These are phyloP conservation scores for Cutaneotrichosporon daszewskae DNA, from an alignment of 1,284 basidiomycete species.

Conservation along the genomic window DNA sequence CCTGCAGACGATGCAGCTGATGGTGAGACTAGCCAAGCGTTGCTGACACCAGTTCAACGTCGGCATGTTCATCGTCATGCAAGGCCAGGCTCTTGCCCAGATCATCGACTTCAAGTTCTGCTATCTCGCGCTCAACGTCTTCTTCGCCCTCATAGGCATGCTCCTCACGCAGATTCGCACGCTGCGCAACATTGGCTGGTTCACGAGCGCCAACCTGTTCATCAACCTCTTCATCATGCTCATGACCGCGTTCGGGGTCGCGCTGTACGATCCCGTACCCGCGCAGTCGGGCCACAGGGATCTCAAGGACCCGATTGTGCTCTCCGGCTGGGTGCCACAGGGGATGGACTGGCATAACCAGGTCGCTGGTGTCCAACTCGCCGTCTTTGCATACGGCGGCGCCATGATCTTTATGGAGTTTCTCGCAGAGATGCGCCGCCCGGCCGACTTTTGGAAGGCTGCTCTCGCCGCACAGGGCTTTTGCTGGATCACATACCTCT, in stretches of 20 bases:
- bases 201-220: conserved; percentile 11
- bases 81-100: conserved; percentile 5
- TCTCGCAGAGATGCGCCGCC: conserved; percentile 66
- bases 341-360: conserved; percentile 47
- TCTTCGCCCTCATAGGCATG: conserved; percentile 10
- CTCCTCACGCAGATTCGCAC: conserved; percentile 10
- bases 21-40: not conserved
- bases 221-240: conserved; percentile 9
- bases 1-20: conserved; percentile 10
- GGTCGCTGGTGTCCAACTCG: conserved; percentile 54
- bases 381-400: conserved; percentile 56
- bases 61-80: conserved; percentile 7
- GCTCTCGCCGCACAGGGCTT: conserved; percentile 57
- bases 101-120: conserved; percentile 13
- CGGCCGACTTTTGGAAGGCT: conserved; percentile 67
- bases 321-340: conserved; percentile 48
- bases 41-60: conserved; percentile 10
- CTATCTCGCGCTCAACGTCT: conserved; percentile 7
- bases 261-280: conserved; percentile 45
- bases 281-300: conserved; percentile 46
- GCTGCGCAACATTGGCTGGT: conserved; percentile 9
- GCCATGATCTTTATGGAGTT: conserved; percentile 56
- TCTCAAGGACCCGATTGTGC: conserved; percentile 50
- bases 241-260: conserved; percentile 7
- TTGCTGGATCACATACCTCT: conserved; percentile 52